Base-by-base conservation (phyloP, 75 land plant genomes). In the Chamaecyparis obtusa region DNA sequence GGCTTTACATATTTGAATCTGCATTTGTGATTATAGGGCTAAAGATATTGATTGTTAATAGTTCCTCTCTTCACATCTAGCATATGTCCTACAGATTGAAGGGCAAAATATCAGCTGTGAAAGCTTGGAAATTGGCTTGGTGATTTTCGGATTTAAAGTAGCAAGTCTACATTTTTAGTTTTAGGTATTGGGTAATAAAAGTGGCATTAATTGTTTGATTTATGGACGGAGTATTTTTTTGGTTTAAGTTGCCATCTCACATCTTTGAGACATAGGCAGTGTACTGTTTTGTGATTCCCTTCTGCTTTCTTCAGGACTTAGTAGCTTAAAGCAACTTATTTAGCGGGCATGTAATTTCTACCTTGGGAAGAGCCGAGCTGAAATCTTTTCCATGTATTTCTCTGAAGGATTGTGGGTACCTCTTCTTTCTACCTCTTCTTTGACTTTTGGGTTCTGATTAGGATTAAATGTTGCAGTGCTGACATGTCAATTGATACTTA, bases 271-370 rank as follows among this genome's bases (percentile, higher is more conserved):
- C 81, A 7, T 78, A 39, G 81, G 81, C 44, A 78, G 27, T 77
- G 80, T 78, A 39, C 43, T 37, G 39, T 78, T 39, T 78, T 78
- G 81, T 78, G 81, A 37, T 78, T 78, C 81, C 69, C n/a, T 64
- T 7, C 9, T 64, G 69, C 69, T 41, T 78, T 78, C 81, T 78
- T 78, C 81, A 78, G 81, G 81, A 78, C 39, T 39, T 78, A 78
- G 39, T 78, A 78, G 44, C 81, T 78, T 78, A 78, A 78, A 78
- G 81, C 81, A 78, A 78, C 81, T 78, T 39, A 78, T 78, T 37
- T 78, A 78, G 44, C 43, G 44, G 81, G 81, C 43, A 77, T 77
- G 43, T 77, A 77, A 77, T 77, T 77, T 77, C 39, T 77, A 37
- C 80, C 80, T 77, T 77, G 37, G 80, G 80, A 77, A 77, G 80